Percentiles rank a stretch among this genome's conserved stretches.
Conservation (phyloP, 257 asterid genomes). For the Petunia axillaris region DNA sequence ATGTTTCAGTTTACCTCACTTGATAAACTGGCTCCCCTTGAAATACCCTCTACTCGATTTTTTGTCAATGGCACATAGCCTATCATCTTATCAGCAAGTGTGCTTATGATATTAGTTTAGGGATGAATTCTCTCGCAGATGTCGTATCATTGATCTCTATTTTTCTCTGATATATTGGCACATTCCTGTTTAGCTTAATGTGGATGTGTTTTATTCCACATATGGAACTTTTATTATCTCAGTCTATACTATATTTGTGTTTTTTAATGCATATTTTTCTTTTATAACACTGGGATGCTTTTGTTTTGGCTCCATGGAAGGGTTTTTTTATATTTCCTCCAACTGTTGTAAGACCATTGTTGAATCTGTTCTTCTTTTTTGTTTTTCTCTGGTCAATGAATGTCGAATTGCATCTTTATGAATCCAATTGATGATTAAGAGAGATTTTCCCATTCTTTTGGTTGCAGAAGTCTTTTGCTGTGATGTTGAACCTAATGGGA, state of each 20-base stretch:
- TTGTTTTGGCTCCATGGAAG: background rate
- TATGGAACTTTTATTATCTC: background rate
- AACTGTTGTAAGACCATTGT: background rate
- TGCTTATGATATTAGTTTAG: background rate
- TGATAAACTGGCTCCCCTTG: slow-evolving; percentile 1
- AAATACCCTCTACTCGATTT: background rate
- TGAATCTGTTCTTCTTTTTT: background rate
- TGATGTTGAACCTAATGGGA: slow-evolving; percentile 49
- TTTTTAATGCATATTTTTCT: background rate
- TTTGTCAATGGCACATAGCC: background rate
- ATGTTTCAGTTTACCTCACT: background rate
- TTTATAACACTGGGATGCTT: background rate
- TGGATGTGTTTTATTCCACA: background rate
- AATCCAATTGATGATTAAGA: background rate
- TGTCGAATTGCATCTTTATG: slow-evolving; percentile 11
- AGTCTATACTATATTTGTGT: background rate
- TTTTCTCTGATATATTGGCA: background rate
- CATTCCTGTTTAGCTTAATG: background rate
- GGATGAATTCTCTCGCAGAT: background rate
- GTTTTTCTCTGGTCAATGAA: background rate
- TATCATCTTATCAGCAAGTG: background rate
- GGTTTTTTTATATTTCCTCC: background rate
- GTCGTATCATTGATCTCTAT: background rate
- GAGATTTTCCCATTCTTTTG: slow-evolving; percentile 19
- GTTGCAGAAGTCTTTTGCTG: slow-evolving; percentile 43